Evolutionary conservation across 2,329 filamentous ascomycete genomes (phyloP), one percentile per base, ranked within the genome.

Genomic region (Colletotrichum salicis): DNA sequence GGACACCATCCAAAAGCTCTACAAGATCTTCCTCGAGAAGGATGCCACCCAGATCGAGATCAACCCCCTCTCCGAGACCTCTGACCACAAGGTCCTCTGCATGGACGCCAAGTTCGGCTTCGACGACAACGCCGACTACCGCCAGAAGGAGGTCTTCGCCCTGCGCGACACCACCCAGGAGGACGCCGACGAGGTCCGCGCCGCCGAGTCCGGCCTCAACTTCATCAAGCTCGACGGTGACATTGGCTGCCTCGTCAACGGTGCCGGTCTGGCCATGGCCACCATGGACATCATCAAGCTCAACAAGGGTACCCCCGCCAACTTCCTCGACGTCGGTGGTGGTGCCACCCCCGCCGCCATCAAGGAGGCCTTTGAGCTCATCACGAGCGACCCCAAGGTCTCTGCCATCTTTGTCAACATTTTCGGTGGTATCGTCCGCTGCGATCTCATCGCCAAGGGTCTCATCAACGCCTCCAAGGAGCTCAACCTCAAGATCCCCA

Each of bases 221-320:
- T 99, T 99, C 88, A 99, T 99, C 90, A 99, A 99, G 91, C 93
- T 99, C 74, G 96, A 98, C 82, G 96, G 96, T 82, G 96, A 99
- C 83, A 99, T 99, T 82, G 96, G 96, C 85, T 99, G 96, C 88
- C 89, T 98, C 78, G 96, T 99, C 87, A 99, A 99, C 87, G 96
- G 96, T 83, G 96, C 96, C 79, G 96, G 96, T 87, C 93, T 99
- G 77, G 96, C 96, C 86, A 99, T 99, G 96, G 96, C 96, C 75
- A 99, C 96, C 83, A 99, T 99, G 96, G 96, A 99, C 85, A 98
- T 99, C 84, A 99, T 99, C 90, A 98, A 99, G 91, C 91, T 99
- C 75, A 99, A 98, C 86, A 96, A 96, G 78, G 96, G 96, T 75
- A 88, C 91, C 81, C 96, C 96, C 74, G 96, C 96, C 78, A 99